A percentile compares a stretch with the other conserved stretches of the same genome.
These are phyloP conservation scores for Vanderwaltozyma tropicalis DNA, from an alignment of 805 yeast species.

Conservation along the genomic window DNA sequence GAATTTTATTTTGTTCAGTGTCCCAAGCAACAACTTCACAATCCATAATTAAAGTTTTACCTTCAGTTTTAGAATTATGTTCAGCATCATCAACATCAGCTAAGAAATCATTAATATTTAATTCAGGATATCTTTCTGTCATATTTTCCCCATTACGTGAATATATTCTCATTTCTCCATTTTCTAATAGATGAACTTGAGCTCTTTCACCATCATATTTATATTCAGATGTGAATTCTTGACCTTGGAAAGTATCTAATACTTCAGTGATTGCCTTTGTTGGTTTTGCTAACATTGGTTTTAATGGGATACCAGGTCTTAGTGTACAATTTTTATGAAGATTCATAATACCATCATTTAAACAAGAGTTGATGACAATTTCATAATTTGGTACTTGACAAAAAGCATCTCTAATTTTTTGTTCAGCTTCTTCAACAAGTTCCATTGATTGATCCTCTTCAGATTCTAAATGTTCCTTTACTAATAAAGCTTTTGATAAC, in stretches of 20 bases:
- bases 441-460: slow-evolving; percentile 32
- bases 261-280: slow-evolving; percentile 91
- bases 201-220: slow-evolving; percentile 98
- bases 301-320: slow-evolving; percentile 87
- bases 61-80: slow-evolving; percentile 12
- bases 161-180: slow-evolving; percentile 64
- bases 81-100: slow-evolving; percentile 13
- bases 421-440: slow-evolving; percentile 54
- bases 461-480: slow-evolving; percentile 39
- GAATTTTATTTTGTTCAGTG: slow-evolving; percentile 56
- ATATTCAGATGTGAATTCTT: slow-evolving; percentile 87
- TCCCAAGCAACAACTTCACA: slow-evolving; percentile 99
- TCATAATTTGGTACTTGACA: slow-evolving; percentile 89
- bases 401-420: slow-evolving; percentile 70
- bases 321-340: slow-evolving; percentile 59
- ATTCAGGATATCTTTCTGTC: slow-evolving; percentile 93
- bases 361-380: slow-evolving; percentile 53
- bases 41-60: slow-evolving; percentile 65
- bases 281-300: slow-evolving; percentile 98
- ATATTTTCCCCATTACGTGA: slow-evolving; percentile 95
- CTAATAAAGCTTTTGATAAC: slow-evolving; percentile 70
- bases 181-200: slow-evolving; percentile 67
- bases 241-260: slow-evolving; percentile 75
- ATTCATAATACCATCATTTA: slow-evolving; percentile 56
- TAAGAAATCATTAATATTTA: slow-evolving; percentile 56